Base-by-base conservation (phyloP, 768 basidiomycete species). In the Lactarius deliciosus region DNA sequence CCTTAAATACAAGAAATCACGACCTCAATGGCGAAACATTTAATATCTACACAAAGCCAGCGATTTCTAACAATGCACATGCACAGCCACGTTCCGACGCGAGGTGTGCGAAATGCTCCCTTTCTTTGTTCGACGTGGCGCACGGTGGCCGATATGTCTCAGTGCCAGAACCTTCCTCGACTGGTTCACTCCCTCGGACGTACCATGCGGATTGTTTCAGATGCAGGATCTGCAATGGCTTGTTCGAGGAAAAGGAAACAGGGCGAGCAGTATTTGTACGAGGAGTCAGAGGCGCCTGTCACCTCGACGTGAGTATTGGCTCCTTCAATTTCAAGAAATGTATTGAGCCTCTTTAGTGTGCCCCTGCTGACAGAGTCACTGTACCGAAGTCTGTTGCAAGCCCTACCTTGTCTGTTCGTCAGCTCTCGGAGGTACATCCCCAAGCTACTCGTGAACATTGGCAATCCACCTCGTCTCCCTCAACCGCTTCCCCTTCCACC, bases 121-220 rank as follows among this genome's bases (percentile, higher is more conserved):
- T 79, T 13, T 79, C 81, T 6, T 79, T 93, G 59, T 88, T 90
- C 73, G 82, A 81, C 53, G 76, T 81, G 4, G 80, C 78, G 32
- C 82, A 83, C 63, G 84, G 83, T 7, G 86, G 88, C 50, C 83
- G 83, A 64, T 92, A 87, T 74, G 84, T 92, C 38, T 89, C 89
- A 2, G 83, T 92, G 34, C 89, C 91, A 8, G 84, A 77, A 60
- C 75, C 73, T 41, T 71, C 75, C 2, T 73, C 71, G 64, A 77
- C 78, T 54, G 80, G 77, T 36, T 79, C 79, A 20, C 76, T 78
- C 28, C 81, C 85, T n/a, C 82, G 82, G 74, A 81, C 82, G 25
- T 94, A 90, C 71, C 92, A 94, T 70, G 80, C 83, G 3, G 82
- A 85, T 53, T 94, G 92, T 74, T 93, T 94, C 76, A 85, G 82